phyloP scores from a whole-genome alignment of 805 yeast species.

The Kodamaea kaohsiungensis region DNA sequence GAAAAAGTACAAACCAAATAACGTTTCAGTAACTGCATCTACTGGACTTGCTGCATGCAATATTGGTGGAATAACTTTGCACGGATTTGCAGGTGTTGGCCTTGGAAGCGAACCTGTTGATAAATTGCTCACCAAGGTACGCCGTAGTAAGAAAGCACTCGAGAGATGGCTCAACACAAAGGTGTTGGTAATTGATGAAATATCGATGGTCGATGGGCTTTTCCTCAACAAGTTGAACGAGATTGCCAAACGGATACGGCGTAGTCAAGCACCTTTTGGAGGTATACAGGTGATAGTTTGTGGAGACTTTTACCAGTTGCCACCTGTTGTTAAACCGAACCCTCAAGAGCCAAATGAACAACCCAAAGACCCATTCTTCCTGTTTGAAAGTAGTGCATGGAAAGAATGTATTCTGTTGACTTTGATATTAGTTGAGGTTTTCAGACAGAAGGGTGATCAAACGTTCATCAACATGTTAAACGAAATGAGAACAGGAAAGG shows the following conservation, averaged over 20 bases:
- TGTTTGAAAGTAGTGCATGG: conserved; percentile 72
- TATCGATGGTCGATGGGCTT: conserved; percentile 76
- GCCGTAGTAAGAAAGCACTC: conserved; percentile 48
- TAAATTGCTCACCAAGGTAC: conserved; percentile 51
- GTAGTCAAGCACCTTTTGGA: conserved; percentile 62
- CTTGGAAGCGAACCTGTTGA: conserved; percentile 57
- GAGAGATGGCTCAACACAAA: conserved; percentile 56
- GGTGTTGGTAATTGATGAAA: conserved; percentile 74
- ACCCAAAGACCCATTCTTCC: conserved; percentile 41
- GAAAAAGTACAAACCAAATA: conserved; percentile 43
- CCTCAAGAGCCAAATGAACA: conserved; percentile 28
- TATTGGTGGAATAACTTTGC: conserved; percentile 76
- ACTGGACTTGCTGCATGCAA: conserved; percentile 85
- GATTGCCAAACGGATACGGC: conserved; percentile 55
- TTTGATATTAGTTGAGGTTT: conserved; percentile 62
- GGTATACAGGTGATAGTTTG: conserved; percentile 75
- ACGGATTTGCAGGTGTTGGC: conserved; percentile 78
- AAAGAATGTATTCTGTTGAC: conserved; percentile 54
- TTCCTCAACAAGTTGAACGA: conserved; percentile 63
- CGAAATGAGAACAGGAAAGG: conserved; percentile 66
- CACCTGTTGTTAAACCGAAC: conserved; percentile 58
- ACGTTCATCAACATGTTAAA: conserved; percentile 72
- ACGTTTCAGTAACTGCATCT: conserved; percentile 78
- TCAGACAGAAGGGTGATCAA: conserved; percentile 75
- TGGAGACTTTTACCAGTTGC: conserved; percentile 83